phyloP scores from a whole-genome alignment of 2,329 filamentous ascomycete genomes.

The Nothomitra cinnamomea region DNA sequence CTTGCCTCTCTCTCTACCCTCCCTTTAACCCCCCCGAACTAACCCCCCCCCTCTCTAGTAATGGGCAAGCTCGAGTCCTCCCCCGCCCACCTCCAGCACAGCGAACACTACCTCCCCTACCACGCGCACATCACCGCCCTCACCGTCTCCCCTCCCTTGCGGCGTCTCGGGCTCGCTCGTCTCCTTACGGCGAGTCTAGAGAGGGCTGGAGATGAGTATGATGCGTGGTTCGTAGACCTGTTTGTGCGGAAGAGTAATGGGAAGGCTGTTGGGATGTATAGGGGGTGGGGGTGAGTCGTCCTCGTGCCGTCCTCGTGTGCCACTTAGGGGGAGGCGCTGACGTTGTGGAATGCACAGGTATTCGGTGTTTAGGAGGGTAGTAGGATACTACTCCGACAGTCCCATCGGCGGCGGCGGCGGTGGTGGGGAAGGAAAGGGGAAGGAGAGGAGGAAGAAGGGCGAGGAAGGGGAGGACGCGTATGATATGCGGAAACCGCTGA shows the following conservation, averaged over 20 bases:
- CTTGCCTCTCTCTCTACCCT: too few relatives aligned
- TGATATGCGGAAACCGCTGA: constrained; percentile 90
- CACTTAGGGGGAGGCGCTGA: not conserved
- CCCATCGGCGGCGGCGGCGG: constrained; percentile 84
- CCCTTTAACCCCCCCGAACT: not conserved
- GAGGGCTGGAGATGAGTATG: constrained; percentile 59
- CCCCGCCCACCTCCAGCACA: constrained; percentile 53
- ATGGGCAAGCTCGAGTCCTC: constrained; percentile 95
- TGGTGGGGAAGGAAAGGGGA: constrained; percentile 38
- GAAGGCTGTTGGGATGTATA: constrained; percentile 76
- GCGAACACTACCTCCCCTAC: constrained; percentile 93
- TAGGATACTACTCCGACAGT: constrained; percentile 86
- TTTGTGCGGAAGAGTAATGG: constrained; percentile 83
- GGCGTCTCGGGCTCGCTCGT: constrained; percentile 73
- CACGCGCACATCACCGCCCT: constrained; percentile 95
- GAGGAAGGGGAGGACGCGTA: constrained; percentile 65
- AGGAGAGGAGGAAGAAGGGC: constrained; percentile 47
- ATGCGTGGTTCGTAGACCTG: constrained; percentile 90
- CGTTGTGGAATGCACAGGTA: constrained; percentile 29
- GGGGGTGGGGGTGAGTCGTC: constrained; percentile 65
- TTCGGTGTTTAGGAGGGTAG: constrained; percentile 72
- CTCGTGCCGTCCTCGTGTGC: not conserved
- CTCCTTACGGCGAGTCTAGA: constrained; percentile 70
- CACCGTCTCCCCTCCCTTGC: constrained; percentile 74
- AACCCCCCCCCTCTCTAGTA: constrained; percentile 35